Base-by-base conservation (phyloP, 768 basidiomycete species). In the Tulasnella sp. region DNA sequence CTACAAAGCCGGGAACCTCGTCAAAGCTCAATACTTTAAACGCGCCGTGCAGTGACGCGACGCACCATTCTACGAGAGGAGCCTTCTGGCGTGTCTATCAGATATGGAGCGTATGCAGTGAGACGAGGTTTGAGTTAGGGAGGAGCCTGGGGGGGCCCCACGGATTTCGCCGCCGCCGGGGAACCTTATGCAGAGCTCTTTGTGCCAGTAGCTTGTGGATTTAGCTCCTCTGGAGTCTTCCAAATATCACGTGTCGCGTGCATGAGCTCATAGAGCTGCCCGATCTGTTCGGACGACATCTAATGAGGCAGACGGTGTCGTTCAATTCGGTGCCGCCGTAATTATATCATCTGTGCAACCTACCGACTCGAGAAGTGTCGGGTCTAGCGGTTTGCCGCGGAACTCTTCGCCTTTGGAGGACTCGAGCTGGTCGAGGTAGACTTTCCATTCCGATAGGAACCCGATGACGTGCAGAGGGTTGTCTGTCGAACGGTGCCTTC, bases 261-360 rank as follows among this genome's bases (percentile, higher is more conserved):
- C 93, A 96, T 94, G 74, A 99, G 84, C 78, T 98, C 95, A 78
- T 97, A 94, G 47, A 99, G 80, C 79, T 98, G 96, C 0, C 92
- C 92, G 4, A 98, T 83, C 78, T 99, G 96, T 78, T 96, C 94
- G 37, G 83, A 80, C 22, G 94, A 95, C 88, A 95, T 90, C 93
- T 95, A n/a, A 17, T 34, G 70, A 74, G 52, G 71, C 29, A 42
- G 52, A 42, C n/a, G n/a, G n/a, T n/a, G n/a, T 11, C 40, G 11
- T 6, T 59, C 52, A 42, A 32, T 32, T 17, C 32, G 63, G n/a
- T 29, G 47, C 35, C 19, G 17, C 32, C 32, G 39, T 26, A 71
- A 65, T n/a, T n/a, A 16, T 41, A 36, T 5, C 71, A 42, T 41
- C 36, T 40, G 69, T 47, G 39, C 7, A 32, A 67, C 79, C 47